Evolutionary conservation across 164 flowering plant genomes (phyloP), one percentile per base, ranked within the genome.

Genomic region (Dillenia turbinata): DNA sequence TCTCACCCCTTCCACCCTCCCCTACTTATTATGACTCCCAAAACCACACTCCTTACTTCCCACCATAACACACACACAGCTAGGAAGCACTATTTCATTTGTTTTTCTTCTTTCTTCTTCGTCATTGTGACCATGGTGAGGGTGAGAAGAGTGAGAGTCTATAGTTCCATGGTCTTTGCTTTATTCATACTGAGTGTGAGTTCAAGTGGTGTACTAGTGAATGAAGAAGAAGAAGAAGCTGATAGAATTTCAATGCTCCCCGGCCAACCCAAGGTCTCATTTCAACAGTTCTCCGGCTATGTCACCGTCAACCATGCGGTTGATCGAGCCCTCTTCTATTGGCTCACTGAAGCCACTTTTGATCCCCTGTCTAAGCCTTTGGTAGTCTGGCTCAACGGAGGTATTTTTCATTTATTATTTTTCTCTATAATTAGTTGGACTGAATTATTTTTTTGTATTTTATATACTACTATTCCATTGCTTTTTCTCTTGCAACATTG

Each of bases 371-470:
- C 84, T 9, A 88, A 82, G 55, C 97, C 97, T 14, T 58, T 90
- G 16, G 89, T 90, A 45, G 63, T 90, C 56, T 90, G 97, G 97
- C 92, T 90, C 60, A 90, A 90, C 73, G 97, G 97, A 85, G 97
- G 97, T 85, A 52, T 15, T 44, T 53, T 16, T 6, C 15, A n/a
- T 60, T 26, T 26, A 2, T 26, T n/a, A n/a, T n/a, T n/a, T n/a
- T n/a, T 5, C 33, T 26, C 33, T 2, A 1, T 26, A 26, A 26
- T 26, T 26, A 26, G 26, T 24, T 24, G 33, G 33, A 2, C 2
- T 26, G 33, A 26, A 26, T 26, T 1, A 26, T 26, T 26, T 26
- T 26, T 26, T n/a, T n/a, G n/a, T 2, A 26, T 26, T 26, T 26
- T 26, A 26, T 5, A 26, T 2, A 26, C 33, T 5, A 26, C 5